Base-by-base conservation (phyloP, 148 eudicot genomes). In the Hydrangea macrophylla region DNA sequence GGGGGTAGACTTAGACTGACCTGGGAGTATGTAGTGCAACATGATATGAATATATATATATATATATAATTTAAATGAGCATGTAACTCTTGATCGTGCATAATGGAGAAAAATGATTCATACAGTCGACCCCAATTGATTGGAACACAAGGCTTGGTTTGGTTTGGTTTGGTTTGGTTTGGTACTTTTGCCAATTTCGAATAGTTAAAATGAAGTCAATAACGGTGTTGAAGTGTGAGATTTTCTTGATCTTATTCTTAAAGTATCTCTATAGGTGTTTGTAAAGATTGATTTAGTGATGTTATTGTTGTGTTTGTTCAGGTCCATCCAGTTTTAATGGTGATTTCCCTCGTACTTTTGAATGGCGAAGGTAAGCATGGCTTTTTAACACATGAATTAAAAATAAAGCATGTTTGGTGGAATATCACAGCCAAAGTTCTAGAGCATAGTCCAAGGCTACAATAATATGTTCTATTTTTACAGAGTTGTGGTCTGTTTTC, bases 271-370 rank as follows among this genome's bases (percentile, higher is more conserved):
- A 48, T 9, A 35, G 22, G 59, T 58, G 18, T 67, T 73, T 60
- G 45, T 32, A 35, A 12, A 36, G 17, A 59, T 55, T 18, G 53
- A 2, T 56, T 9, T 65, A 20, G 56, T 26, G 60, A 61, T 62
- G 31, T 32, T 36, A 50, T 58, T 30, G 3, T 65, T 59, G 37
- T 61, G 33, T 55, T 70, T 60, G n/a, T 74, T 76, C 88, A 95
- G 99, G 86, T 87, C 66, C 99, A 95, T 82, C 99, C 99, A 51
- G 96, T 89, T 40, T 64, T 95, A 58, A 87, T 89, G 93, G 88
- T 91, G 70, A 78, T 91, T 62, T 81, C 93, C 70, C 92, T 95
- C 18, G 80, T 95, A 45, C 81, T 95, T 59, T 76, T 95, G 67
- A 91, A 91, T 80, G 99, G 99, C 25, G 99, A 95, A 95, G 99